Conservation (phyloP, 768 basidiomycete species). For the Boletus eberwhitei region DNA sequence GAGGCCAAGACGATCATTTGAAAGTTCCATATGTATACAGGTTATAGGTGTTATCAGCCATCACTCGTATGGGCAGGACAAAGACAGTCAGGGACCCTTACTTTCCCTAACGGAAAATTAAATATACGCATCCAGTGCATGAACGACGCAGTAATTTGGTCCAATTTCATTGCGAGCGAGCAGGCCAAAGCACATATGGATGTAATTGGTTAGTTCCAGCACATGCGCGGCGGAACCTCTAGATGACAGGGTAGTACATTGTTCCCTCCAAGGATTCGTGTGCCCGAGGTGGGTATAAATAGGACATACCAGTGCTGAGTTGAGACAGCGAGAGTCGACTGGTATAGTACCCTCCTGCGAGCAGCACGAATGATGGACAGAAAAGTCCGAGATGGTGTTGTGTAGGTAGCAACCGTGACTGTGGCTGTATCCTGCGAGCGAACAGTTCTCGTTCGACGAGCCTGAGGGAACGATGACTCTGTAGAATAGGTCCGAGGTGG, state of each 20-base stretch:
- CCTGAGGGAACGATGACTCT: neutral
- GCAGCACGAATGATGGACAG: neutral
- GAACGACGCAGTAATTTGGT: neutral
- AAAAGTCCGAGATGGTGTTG: neutral
- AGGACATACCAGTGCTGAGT: neutral
- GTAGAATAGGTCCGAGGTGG: neutral
- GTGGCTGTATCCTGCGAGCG: neutral
- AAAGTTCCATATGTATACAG: neutral
- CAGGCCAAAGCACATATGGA: neutral
- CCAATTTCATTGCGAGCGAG: neutral
- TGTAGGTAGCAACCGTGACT: neutral
- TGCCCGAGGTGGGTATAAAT: neutral
- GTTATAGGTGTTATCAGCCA: neutral
- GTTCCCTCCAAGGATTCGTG: neutral
- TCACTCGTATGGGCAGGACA: too few species aligned
- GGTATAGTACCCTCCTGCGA: neutral
- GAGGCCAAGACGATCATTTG: neutral
- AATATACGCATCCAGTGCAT: neutral
- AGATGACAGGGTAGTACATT: neutral
- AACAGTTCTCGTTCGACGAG: neutral
- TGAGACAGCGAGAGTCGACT: neutral
- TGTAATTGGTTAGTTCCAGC: neutral
- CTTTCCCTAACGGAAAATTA: neutral
- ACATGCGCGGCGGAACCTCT: neutral
- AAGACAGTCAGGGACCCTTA: neutral